Conservation (phyloP, 768 basidiomycete species). For the Hortiboletus campestris region DNA sequence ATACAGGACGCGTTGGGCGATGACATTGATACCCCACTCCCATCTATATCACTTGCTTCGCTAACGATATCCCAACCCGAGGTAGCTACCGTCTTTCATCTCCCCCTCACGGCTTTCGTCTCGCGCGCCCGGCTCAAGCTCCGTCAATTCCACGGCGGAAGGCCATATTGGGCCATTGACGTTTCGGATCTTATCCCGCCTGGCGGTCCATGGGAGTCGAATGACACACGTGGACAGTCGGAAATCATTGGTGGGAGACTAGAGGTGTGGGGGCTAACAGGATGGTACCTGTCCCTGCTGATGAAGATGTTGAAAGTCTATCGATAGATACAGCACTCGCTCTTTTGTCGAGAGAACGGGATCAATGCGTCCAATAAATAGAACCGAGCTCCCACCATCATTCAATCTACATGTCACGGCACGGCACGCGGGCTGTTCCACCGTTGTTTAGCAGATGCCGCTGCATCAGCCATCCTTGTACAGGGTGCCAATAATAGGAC, state of each 20-base stretch:
- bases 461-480: background rate
- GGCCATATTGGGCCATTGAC: constrained; percentile 64
- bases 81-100: constrained; percentile 70
- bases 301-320: constrained; percentile 56
- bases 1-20: background rate
- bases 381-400: background rate
- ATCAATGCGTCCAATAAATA: background rate
- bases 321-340: constrained; percentile 24
- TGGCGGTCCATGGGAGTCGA: constrained; percentile 30
- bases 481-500: background rate
- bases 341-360: too few species aligned
- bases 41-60: constrained; percentile 54
- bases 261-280: constrained; percentile 83
- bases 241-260: constrained; percentile 48
- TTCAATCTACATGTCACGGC: background rate
- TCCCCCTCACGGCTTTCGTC: constrained; percentile 55
- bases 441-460: background rate
- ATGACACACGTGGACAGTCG: constrained; percentile 36
- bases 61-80: constrained; percentile 57
- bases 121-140: constrained; percentile 47
- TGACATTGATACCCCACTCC: constrained; percentile 46
- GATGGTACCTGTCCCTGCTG: constrained; percentile 72
- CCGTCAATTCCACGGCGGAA: constrained; percentile 50
- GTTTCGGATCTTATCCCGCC: constrained; percentile 54
- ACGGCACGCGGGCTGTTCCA: background rate